Evolutionary conservation across 1,284 basidiomycete genomes (phyloP).

Genomic region (Rhodotorula sp.): DNA sequence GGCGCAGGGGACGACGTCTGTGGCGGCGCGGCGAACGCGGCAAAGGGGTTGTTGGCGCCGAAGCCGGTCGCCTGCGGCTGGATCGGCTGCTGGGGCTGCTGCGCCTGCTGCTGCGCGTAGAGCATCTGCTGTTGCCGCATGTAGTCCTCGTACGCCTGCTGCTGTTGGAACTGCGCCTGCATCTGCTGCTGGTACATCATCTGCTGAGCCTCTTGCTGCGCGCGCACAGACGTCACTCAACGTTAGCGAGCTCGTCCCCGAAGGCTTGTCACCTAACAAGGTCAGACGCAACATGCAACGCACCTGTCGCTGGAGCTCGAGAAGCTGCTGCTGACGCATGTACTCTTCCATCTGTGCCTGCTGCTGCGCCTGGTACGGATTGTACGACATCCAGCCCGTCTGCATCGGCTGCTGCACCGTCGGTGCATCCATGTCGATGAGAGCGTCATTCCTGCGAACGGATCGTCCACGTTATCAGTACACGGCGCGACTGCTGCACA

Average conservation of each 20-base stretch:
- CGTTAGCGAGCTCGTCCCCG: conserved; percentile 34
- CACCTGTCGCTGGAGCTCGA: conserved; percentile 47
- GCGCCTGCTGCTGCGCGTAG: conserved; percentile 55
- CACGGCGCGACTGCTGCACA: neutral
- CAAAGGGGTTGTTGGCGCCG: conserved; percentile 95
- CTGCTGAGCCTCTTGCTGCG: conserved; percentile 61
- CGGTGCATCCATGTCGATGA: conserved; percentile 46
- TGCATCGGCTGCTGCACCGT: conserved; percentile 49
- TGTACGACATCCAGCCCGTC: conserved; percentile 60
- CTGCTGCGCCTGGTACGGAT: conserved; percentile 55
- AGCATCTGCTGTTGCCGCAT: conserved; percentile 53
- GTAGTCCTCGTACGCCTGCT: conserved; percentile 51
- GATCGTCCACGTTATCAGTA: too few relatives aligned
- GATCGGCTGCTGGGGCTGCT: conserved; percentile 52
- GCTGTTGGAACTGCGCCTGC: conserved; percentile 47
- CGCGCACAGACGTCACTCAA: conserved; percentile 29
- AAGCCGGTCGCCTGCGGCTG: conserved; percentile 61
- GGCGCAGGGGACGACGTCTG: conserved; percentile 20
- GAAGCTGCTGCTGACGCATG: conserved; percentile 46
- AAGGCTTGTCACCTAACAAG: neutral
- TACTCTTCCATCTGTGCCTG: conserved; percentile 55
- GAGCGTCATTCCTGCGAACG: conserved; percentile 40
- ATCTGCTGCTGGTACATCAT: conserved; percentile 64
- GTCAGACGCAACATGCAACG: neutral
- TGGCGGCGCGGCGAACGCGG: conserved; percentile 49